Percentiles rank a stretch among this genome's conserved stretches.
phyloP scores from a whole-genome alignment of 164 flowering plant species.

The Magnolia changhungtana region DNA sequence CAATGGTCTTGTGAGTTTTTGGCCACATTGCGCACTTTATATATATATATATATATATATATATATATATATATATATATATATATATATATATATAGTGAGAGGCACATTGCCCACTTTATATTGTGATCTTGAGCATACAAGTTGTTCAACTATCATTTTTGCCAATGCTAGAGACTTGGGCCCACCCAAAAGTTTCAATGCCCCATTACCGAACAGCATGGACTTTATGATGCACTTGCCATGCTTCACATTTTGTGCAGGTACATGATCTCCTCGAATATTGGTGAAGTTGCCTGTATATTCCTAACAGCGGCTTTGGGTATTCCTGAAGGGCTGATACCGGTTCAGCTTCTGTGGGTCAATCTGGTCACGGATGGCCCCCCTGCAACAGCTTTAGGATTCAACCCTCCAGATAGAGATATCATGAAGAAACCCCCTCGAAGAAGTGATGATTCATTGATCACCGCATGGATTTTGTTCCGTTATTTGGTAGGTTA shows the following conservation, averaged over 20 bases:
- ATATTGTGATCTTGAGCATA: no score
- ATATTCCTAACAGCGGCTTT: constrained; percentile 86
- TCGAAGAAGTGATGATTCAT: constrained; percentile 78
- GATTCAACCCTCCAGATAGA: constrained; percentile 88
- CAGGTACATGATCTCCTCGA: constrained; percentile 95
- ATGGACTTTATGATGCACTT: no score
- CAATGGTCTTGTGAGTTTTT: no score
- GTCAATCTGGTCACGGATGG: constrained; percentile 96
- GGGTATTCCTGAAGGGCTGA: constrained; percentile 89
- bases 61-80: no score
- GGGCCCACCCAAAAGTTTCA: no score
- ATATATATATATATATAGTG: no score
- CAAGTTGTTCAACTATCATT: no score
- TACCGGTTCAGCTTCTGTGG: constrained; percentile 96
- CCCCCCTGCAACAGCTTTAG: constrained; percentile 93
- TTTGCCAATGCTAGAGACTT: no score
- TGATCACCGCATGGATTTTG: constrained; percentile 79
- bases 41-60: no score
- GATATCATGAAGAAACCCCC: constrained; percentile 91
- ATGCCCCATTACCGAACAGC: no score
- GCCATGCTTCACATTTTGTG: constrained; percentile 2
- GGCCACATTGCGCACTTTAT: no score
- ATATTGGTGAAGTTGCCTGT: constrained; percentile 89
- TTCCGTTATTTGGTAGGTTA: constrained; percentile 77
- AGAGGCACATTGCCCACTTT: no score